Percentiles rank a stretch among this genome's conserved stretches.
These are phyloP conservation scores for Arachnopeziza araneosa DNA, from an alignment of 2,329 filamentous ascomycete species.

Conservation along the genomic window DNA sequence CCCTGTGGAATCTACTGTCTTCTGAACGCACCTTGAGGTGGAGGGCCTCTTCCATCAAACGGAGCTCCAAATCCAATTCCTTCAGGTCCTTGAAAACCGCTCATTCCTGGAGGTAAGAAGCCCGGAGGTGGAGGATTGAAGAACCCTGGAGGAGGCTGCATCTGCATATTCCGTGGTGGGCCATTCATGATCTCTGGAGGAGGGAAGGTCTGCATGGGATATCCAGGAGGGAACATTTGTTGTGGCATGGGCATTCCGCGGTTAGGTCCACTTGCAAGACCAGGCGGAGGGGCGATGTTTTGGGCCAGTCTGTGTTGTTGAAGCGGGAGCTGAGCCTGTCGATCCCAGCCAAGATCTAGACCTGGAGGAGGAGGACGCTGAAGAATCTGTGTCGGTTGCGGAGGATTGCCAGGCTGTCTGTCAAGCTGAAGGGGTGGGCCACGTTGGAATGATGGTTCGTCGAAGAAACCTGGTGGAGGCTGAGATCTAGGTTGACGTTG, in stretches of 20 bases:
- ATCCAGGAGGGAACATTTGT: slow-evolving; percentile 58
- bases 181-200: slow-evolving; percentile 40
- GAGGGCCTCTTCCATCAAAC: slow-evolving; percentile 52
- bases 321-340: slow-evolving; percentile 21
- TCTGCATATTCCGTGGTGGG: slow-evolving; percentile 36
- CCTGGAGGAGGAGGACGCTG: slow-evolving; percentile 58
- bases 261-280: slow-evolving; percentile 40
- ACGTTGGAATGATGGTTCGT: slow-evolving; percentile 26
- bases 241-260: slow-evolving; percentile 43
- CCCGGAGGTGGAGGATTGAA: slow-evolving; percentile 42
- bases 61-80: slow-evolving; percentile 42
- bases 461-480: slow-evolving; percentile 29
- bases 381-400: slow-evolving; percentile 58
- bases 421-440: slow-evolving; percentile 25
- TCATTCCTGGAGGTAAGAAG: slow-evolving; percentile 47
- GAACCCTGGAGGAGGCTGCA: slow-evolving; percentile 46
- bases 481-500: slow-evolving; percentile 36
- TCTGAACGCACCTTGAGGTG: slow-evolving; percentile 42
- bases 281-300: slow-evolving; percentile 58
- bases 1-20: slow-evolving; percentile 28
- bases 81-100: slow-evolving; percentile 51
- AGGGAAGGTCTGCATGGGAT: slow-evolving; percentile 45
- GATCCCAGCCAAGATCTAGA: slow-evolving; percentile 46
- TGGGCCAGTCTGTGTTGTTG: slow-evolving; percentile 28
- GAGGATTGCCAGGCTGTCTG: slow-evolving; percentile 29